These are phyloP conservation scores for Remersonia thermophila DNA, from an alignment of 2,329 filamentous ascomycete genomes.

Conservation along the genomic window DNA sequence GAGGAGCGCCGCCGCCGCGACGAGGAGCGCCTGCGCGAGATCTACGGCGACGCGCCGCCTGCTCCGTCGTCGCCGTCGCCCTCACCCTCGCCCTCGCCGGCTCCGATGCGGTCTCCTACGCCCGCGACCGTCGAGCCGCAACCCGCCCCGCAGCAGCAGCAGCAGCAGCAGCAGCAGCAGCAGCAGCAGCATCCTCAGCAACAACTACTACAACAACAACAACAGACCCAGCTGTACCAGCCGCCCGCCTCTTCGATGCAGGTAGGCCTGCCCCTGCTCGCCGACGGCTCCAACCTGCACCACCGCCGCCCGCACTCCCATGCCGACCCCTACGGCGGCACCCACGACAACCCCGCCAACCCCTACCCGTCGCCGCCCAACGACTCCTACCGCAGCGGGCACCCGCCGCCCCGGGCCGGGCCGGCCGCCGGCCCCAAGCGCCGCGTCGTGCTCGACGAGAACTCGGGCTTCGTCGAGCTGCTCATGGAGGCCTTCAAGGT, in stretches of 20 bases:
- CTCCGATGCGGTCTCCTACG: constrained; percentile 6
- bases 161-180: too few relatives aligned
- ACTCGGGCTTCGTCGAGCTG: constrained; percentile 40
- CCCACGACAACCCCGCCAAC: not conserved
- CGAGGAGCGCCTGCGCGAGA: constrained; percentile 41
- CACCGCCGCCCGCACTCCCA: not conserved
- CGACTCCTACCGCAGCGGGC: not conserved
- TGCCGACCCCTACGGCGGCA: constrained; percentile 10
- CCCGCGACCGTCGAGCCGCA: not conserved
- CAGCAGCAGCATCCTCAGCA: not conserved
- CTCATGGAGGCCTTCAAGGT: constrained; percentile 42
- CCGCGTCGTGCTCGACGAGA: constrained; percentile 19
- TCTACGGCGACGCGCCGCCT: constrained; percentile 29
- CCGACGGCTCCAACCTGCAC: not conserved
- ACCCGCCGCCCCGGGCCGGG: not conserved
- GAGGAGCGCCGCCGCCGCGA: constrained; percentile 31
- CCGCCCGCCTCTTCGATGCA: not conserved
- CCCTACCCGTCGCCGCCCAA: too few relatives aligned
- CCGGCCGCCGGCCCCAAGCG: not conserved
- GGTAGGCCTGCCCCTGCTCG: too few relatives aligned
- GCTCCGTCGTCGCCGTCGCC: constrained; percentile 6
- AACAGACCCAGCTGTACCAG: too few relatives aligned
- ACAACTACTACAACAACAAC: not conserved
- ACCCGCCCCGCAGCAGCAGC: not conserved
- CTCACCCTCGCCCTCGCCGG: constrained; percentile 7